phyloP scores from a whole-genome alignment of 164 flowering plant species.

The Vitis riparia region DNA sequence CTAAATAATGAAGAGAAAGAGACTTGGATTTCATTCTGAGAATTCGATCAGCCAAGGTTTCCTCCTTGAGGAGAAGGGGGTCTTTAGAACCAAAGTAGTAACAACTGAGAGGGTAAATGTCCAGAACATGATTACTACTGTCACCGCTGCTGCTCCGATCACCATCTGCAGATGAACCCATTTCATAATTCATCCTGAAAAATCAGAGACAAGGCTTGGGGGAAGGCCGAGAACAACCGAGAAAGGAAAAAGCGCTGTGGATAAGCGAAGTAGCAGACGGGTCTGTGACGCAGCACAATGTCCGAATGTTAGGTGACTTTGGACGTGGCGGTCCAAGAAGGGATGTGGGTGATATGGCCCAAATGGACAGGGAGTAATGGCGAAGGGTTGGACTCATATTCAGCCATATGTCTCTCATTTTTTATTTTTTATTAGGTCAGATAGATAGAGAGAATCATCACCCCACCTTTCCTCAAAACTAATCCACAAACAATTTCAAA shows the following conservation, averaged over 20 bases:
- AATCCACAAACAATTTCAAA: too few species aligned
- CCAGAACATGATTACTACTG: slow-evolving; percentile 17
- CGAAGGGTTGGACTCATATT: too few species aligned
- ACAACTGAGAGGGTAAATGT: slow-evolving; percentile 58
- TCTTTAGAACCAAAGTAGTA: slow-evolving; percentile 71
- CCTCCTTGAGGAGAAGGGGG: slow-evolving; percentile 35
- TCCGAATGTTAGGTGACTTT: too few species aligned
- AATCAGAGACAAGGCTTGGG: background rate
- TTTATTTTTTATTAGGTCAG: too few species aligned
- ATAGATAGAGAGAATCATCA: too few species aligned
- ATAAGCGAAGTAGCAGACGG: background rate
- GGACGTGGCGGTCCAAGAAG: too few species aligned
- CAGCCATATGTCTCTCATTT: too few species aligned
- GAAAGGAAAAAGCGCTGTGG: background rate
- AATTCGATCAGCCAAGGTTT: slow-evolving; percentile 45
- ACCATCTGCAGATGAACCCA: background rate
- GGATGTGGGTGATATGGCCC: background rate
- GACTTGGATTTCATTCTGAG: slow-evolving; percentile 56
- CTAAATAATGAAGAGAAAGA: background rate
- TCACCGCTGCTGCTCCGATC: background rate
- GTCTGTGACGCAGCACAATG: background rate
- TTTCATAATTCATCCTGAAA: slow-evolving; percentile 15
- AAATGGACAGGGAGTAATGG: background rate
- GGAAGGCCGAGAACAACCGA: background rate
- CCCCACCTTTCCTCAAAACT: too few species aligned